Evolutionary conservation across 441 rosid species (phyloP).

Genomic region (Adansonia madagascariensis): DNA sequence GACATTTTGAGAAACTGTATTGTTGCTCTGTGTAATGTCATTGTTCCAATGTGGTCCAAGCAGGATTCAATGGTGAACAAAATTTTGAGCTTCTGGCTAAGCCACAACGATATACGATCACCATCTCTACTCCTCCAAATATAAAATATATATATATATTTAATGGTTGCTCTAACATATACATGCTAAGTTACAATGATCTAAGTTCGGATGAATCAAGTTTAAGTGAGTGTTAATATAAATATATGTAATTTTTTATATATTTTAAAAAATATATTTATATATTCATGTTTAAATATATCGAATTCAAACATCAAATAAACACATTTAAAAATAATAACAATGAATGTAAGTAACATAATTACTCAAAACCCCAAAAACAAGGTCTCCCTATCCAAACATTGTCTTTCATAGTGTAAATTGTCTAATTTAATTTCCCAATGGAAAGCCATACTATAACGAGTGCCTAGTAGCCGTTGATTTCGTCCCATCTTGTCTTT

Average conservation of each 20-base stretch:
- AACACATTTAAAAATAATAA: too few species aligned
- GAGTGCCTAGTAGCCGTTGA: neutral
- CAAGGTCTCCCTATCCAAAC: neutral
- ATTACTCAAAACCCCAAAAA: neutral
- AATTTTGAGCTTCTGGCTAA: conserved; percentile 16
- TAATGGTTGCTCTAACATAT: neutral
- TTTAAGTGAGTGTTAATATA: too few species aligned
- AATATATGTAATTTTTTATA: too few species aligned
- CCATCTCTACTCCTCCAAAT: neutral
- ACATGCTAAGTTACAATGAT: neutral
- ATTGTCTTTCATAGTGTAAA: neutral
- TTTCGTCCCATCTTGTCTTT: conserved; percentile 16
- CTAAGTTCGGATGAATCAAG: too few species aligned
- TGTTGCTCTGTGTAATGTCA: conserved; percentile 8
- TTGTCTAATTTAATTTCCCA: neutral
- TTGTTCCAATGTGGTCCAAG: conserved; percentile 32
- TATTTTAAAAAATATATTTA: too few species aligned
- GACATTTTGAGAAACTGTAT: conserved; percentile 22
- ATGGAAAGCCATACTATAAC: neutral
- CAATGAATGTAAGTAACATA: too few species aligned
- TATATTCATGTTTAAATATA: too few species aligned
- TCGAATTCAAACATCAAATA: too few species aligned
- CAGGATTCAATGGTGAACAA: conserved; percentile 25
- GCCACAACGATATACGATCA: neutral
- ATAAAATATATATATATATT: too few species aligned